Evolutionary conservation across 202 grass and related monocot species (phyloP).

Genomic region (Carex sylvatica): DNA sequence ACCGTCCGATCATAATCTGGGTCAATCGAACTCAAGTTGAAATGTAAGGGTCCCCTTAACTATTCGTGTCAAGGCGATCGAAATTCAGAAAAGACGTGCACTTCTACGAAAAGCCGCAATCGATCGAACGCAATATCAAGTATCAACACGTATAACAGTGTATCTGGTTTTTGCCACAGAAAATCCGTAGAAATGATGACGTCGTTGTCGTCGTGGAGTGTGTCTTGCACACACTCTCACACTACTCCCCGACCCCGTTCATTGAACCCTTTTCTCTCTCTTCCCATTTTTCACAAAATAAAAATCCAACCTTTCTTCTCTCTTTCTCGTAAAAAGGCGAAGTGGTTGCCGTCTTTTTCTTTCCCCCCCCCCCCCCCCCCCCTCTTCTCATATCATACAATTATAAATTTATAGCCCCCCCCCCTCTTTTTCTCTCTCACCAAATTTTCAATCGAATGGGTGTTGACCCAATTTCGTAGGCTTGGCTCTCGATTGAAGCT

Average conservation of each 20-base stretch:
- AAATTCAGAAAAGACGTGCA: too few species aligned
- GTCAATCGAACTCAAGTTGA: too few species aligned
- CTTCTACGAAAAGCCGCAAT: neutral
- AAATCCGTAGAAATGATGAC: neutral
- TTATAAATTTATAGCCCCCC: neutral
- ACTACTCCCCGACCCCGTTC: neutral
- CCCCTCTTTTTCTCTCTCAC: neutral
- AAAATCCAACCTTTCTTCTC: conserved; percentile 19
- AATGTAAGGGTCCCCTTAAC: too few species aligned
- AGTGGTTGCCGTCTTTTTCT: neutral
- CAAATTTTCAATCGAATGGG: neutral
- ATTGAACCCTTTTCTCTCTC: conserved; percentile 7
- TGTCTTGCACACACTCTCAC: conserved; percentile 27
- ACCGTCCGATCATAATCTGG: too few species aligned
- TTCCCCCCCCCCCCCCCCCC: too few species aligned
- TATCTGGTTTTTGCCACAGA: neutral
- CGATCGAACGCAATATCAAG: neutral
- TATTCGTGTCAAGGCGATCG: too few species aligned
- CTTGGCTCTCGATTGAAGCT: neutral
- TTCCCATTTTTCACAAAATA: neutral
- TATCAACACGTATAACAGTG: neutral
- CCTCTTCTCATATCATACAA: neutral
- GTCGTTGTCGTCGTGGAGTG: conserved; percentile 21
- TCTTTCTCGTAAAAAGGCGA: neutral
- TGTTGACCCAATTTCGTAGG: conserved; percentile 3